Conservation (phyloP, 768 basidiomycete genomes). For the Coprinopsis cinerea region DNA sequence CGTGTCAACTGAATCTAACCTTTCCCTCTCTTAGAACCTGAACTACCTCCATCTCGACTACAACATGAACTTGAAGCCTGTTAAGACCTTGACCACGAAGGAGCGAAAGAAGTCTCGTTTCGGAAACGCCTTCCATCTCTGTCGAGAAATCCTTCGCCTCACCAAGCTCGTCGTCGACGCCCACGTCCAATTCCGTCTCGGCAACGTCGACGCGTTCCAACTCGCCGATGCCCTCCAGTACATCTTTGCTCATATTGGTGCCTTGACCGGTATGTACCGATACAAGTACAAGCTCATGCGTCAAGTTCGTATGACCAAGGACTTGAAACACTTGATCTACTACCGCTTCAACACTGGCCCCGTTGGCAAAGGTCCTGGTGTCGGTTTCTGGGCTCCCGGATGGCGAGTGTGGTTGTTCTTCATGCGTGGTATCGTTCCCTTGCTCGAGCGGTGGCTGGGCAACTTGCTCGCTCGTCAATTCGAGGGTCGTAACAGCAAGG, state of each 20-base stretch:
- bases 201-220: slow-evolving; percentile 98
- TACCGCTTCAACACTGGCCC: slow-evolving; percentile 99
- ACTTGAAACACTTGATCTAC: slow-evolving; percentile 96
- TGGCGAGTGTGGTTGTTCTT: slow-evolving; percentile 99
- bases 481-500: slow-evolving; percentile 95
- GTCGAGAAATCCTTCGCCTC: slow-evolving; percentile 94
- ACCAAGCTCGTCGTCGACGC: slow-evolving; percentile 99
- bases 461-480: slow-evolving; percentile 98
- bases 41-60: slow-evolving; percentile 96
- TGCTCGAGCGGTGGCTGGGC: slow-evolving; percentile 96
- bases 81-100: slow-evolving; percentile 96
- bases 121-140: slow-evolving; percentile 98
- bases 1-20: slow-evolving; percentile 4
- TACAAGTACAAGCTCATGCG: slow-evolving; percentile 99
- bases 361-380: slow-evolving; percentile 97
- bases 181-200: slow-evolving; percentile 96
- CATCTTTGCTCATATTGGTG: slow-evolving; percentile 95
- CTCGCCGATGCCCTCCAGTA: slow-evolving; percentile 98
- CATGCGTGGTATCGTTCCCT: slow-evolving; percentile 97
- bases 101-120: slow-evolving; percentile 99
- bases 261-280: slow-evolving; percentile 98
- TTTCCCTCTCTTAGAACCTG: slow-evolving; percentile 50
- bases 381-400: slow-evolving; percentile 99
- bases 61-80: slow-evolving; percentile 98
- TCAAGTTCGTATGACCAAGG: slow-evolving; percentile 99